These are phyloP conservation scores for Homolaphlyctis polyrhiza DNA, from an alignment of 371 early-diverging fungal species.

Conservation along the genomic window DNA sequence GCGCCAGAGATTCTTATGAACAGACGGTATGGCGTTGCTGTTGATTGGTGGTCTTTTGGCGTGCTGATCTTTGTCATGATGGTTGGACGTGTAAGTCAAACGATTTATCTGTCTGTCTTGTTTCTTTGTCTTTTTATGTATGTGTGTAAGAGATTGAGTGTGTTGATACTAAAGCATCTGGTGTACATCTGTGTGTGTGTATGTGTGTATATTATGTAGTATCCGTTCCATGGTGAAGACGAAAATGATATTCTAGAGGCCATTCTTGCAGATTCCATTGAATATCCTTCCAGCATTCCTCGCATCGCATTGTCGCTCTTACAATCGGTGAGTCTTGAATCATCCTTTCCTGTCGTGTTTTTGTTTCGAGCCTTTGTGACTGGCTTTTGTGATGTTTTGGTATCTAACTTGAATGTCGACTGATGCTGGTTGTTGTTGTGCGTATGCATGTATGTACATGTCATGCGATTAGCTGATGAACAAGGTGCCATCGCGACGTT, in stretches of 20 bases:
- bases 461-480: too few species aligned
- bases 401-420: constrained; percentile 10
- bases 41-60: constrained; percentile 99
- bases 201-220: too few species aligned
- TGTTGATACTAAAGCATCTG: too few species aligned
- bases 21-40: constrained; percentile 85
- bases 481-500: constrained; percentile 80
- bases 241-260: constrained; percentile 95
- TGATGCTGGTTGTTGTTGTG: too few species aligned
- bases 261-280: constrained; percentile 86
- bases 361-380: neutral
- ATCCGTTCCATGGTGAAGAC: constrained; percentile 91
- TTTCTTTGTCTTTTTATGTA: too few species aligned
- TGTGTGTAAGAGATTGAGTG: too few species aligned
- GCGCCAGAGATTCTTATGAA: constrained; percentile 97
- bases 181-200: too few species aligned
- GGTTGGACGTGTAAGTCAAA: too few species aligned
- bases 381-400: constrained; percentile 3
- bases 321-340: too few species aligned
- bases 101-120: too few species aligned
- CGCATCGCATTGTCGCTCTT: constrained; percentile 81
- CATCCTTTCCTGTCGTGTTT: too few species aligned
- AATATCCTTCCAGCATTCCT: constrained; percentile 85
- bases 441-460: too few species aligned
- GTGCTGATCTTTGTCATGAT: constrained; percentile 98